Conservation (phyloP, 2,329 filamentous ascomycete genomes). For the Colletotrichum sp. region DNA sequence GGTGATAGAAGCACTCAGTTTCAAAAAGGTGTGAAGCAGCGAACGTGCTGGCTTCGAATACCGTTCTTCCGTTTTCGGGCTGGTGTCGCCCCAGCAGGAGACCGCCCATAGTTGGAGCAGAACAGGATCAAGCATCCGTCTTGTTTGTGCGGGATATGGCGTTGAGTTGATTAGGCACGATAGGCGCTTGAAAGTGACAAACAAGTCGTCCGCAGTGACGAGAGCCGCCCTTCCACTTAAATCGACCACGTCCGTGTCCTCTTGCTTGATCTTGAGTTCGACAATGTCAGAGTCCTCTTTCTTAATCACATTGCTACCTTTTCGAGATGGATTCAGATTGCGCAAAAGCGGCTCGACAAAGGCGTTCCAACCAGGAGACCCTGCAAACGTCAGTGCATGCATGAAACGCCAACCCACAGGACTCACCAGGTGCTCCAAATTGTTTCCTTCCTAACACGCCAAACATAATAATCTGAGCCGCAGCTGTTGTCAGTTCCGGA, state of each 20-base stretch:
- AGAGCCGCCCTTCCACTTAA: conserved; percentile 48
- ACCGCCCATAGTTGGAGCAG: conserved; percentile 69
- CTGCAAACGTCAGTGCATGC: conserved; percentile 32
- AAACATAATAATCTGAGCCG: conserved; percentile 68
- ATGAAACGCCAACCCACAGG: neutral
- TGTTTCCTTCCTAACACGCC: conserved; percentile 70
- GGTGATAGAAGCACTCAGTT: conserved; percentile 57
- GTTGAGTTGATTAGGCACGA: conserved; percentile 64
- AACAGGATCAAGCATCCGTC: conserved; percentile 63
- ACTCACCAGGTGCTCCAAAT: conserved; percentile 65
- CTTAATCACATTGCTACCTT: conserved; percentile 24
- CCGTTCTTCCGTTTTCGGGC: conserved; percentile 36
- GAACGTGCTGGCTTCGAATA: conserved; percentile 52
- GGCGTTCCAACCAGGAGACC: conserved; percentile 64
- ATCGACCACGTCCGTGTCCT: conserved; percentile 47
- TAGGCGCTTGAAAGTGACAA: conserved; percentile 58
- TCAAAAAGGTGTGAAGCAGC: conserved; percentile 63
- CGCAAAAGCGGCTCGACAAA: conserved; percentile 65
- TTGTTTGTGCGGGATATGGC: conserved; percentile 70
- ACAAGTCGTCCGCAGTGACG: conserved; percentile 52
- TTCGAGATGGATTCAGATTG: conserved; percentile 50
- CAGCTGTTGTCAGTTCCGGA: conserved; percentile 61
- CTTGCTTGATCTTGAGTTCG: conserved; percentile 22
- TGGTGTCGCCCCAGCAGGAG: conserved; percentile 51
- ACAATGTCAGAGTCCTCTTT: conserved; percentile 22